These are phyloP conservation scores for Leptographium lundbergii DNA, from an alignment of 2,329 filamentous ascomycete species.

Conservation along the genomic window DNA sequence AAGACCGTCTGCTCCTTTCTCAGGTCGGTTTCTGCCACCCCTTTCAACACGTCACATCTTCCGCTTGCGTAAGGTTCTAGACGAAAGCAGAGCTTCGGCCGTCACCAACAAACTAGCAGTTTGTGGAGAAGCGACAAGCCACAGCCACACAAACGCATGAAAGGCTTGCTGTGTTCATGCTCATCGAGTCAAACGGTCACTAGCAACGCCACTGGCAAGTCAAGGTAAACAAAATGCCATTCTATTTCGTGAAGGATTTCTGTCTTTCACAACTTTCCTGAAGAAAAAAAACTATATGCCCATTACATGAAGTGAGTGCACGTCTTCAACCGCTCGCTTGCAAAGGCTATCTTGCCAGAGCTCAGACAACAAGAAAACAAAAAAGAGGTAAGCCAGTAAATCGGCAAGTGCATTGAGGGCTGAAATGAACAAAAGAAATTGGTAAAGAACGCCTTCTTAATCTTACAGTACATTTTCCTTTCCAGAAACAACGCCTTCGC, in stretches of 20 bases:
- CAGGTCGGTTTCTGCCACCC: background rate
- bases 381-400: background rate
- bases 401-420: background rate
- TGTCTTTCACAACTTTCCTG: background rate
- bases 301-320: background rate
- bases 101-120: too few relatives aligned
- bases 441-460: background rate
- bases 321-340: background rate
- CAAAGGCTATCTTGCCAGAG: background rate
- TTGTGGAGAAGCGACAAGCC: too few relatives aligned
- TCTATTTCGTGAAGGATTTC: background rate
- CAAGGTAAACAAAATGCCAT: background rate
- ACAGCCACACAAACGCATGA: too few relatives aligned
- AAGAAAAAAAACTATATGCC: background rate
- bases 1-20: background rate
- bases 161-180: too few relatives aligned
- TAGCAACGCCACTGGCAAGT: background rate
- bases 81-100: too few relatives aligned
- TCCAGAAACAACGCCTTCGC: slow-evolving; percentile 1
- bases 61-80: too few relatives aligned
- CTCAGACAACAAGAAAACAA: background rate
- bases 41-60: too few relatives aligned
- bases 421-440: background rate
- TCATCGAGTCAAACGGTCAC: too few relatives aligned
- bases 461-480: background rate